phyloP scores from a whole-genome alignment of 2,329 filamentous ascomycete species.

The Trichophyton rubrum region DNA sequence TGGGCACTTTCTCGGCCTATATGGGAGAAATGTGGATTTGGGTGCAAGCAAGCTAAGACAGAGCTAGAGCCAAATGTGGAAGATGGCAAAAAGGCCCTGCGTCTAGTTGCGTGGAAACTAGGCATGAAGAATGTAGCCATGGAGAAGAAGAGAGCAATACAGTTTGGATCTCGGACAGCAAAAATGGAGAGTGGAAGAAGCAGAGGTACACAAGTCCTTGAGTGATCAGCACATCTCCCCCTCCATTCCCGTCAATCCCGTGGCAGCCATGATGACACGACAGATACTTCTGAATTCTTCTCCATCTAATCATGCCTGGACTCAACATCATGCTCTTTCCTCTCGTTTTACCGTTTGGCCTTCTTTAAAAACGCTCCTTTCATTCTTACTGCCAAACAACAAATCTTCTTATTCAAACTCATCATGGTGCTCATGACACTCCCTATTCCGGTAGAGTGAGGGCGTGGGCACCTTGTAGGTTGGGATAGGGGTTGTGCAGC shows the following conservation, averaged over 20 bases:
- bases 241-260: too few relatives aligned
- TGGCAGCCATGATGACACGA: slow-evolving; percentile 12
- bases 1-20: slow-evolving; percentile 66
- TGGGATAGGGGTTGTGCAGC: not conserved
- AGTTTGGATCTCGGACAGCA: slow-evolving; percentile 70
- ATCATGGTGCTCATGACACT: not conserved
- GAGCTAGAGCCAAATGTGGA: slow-evolving; percentile 40
- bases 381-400: not conserved
- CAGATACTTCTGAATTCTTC: slow-evolving; percentile 13
- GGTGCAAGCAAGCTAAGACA: slow-evolving; percentile 1
- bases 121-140: slow-evolving; percentile 58
- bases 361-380: not conserved
- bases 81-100: slow-evolving; percentile 66
- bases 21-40: slow-evolving; percentile 79
- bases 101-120: slow-evolving; percentile 61
- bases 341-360: not conserved
- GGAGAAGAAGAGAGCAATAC: slow-evolving; percentile 91
- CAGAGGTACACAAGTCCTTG: slow-evolving; percentile 52
- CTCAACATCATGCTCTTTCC: not conserved
- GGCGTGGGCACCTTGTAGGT: not conserved
- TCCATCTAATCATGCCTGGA: not conserved
- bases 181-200: slow-evolving; percentile 60
- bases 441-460: not conserved
- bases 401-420: not conserved
- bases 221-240: not conserved